Evolutionary conservation across 202 grass and related monocot species (phyloP).

Genomic region (Panicum virgatum): DNA sequence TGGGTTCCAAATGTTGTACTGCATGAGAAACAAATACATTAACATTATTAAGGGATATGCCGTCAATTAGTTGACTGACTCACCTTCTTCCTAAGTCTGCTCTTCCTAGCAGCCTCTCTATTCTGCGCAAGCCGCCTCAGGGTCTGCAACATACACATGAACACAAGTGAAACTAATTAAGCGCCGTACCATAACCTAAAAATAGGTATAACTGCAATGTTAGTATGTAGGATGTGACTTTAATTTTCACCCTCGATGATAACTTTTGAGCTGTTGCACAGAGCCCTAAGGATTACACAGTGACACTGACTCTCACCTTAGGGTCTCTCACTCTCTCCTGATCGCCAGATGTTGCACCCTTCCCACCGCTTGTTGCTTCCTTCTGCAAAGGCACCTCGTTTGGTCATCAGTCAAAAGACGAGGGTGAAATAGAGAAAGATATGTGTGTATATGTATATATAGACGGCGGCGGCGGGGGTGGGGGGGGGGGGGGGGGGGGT

Average conservation of each 20-base stretch:
- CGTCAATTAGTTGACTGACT: constrained; percentile 32
- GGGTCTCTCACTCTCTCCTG: constrained; percentile 68
- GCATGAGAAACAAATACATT: not conserved
- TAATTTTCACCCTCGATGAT: constrained; percentile 7
- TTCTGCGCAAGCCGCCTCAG: constrained; percentile 86
- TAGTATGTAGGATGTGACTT: constrained; percentile 10
- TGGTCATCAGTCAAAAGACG: not conserved
- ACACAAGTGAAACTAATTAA: constrained; percentile 18
- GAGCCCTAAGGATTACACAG: not conserved
- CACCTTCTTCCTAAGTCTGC: constrained; percentile 94
- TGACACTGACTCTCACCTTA: constrained; percentile 50
- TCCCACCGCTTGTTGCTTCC: constrained; percentile 58
- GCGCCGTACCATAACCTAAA: constrained; percentile 10
- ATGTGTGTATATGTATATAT: no score
- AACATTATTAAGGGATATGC: not conserved
- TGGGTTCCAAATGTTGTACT: not conserved
- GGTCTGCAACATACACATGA: constrained; percentile 46
- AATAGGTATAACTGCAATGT: not conserved
- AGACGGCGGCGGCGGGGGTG: not conserved
- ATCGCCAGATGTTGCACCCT: constrained; percentile 57
- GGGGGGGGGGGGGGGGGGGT: no score
- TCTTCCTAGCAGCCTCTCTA: constrained; percentile 88
- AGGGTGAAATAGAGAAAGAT: no score
- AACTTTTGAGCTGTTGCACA: not conserved
- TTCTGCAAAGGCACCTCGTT: constrained; percentile 50